Percentiles rank a stretch among this genome's conserved stretches.
Conservation (phyloP, 2,329 filamentous ascomycete species). For the Scedosporium minutisporum region DNA sequence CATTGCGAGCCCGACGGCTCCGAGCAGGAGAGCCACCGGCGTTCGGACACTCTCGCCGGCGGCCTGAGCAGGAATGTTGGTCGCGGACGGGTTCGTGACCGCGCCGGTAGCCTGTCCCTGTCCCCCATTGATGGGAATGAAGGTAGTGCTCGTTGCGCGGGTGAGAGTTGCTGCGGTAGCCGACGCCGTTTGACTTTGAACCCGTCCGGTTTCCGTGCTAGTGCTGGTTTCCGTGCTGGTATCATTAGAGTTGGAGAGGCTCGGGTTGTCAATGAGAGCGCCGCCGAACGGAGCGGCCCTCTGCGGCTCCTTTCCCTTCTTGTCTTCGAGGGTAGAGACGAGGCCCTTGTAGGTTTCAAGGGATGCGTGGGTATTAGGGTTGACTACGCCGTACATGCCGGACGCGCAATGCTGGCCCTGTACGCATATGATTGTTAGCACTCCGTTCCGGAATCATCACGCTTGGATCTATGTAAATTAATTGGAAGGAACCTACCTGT, state of each 20-base stretch:
- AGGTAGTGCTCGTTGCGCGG: background rate
- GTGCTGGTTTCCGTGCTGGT: constrained; percentile 1
- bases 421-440: background rate
- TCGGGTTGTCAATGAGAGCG: constrained; percentile 16
- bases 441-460: too few species aligned
- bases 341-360: constrained; percentile 20
- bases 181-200: background rate
- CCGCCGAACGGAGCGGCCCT: constrained; percentile 20
- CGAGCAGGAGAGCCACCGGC: constrained; percentile 12
- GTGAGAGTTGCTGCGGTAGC: background rate
- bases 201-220: background rate
- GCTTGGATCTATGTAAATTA: too few species aligned
- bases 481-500: constrained; percentile 7
- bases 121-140: constrained; percentile 2
- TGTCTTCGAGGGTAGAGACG: background rate
- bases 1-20: constrained; percentile 12
- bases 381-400: constrained; percentile 31
- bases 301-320: constrained; percentile 13
- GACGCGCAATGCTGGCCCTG: constrained; percentile 23
- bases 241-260: constrained; percentile 9
- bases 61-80: constrained; percentile 2
- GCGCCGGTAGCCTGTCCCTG: background rate
- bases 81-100: constrained; percentile 8
- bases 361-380: constrained; percentile 19
- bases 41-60: constrained; percentile 11